Evolutionary conservation across 2,329 filamentous ascomycete genomes (phyloP), one percentile per base, ranked within the genome.

Genomic region (Alternaria sp.): DNA sequence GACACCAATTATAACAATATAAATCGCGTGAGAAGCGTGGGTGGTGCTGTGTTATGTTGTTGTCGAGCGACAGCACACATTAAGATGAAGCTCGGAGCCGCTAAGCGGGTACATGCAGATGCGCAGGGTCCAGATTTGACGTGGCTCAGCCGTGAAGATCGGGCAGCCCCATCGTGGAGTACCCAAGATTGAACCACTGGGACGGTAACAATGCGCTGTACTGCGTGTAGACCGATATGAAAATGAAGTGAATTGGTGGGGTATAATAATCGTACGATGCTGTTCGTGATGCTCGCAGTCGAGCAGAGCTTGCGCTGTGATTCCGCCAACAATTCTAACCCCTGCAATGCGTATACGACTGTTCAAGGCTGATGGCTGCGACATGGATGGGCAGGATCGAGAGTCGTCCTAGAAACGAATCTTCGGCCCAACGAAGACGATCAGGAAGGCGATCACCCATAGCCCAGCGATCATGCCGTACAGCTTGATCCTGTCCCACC

Each of bases 391-490:
- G 23, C 12, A 36, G 17, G 28, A 28, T 19, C 19, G 15, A 51
- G 15, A 15, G 17, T 50, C 23, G 45, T 65, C 56, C 40, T 62
- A 97, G 75, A 97, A 96, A 73, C 95, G 86, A 77, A 97, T 81
- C 83, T 97, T 98, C 0, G 95, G 95, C 76, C 93, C 83, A 54
- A 95, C 86, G 83, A 95, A 95, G 12, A 97, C 94, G 67, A 97
- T 80, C 77, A 96, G 72, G 36, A 97, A 83, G 17, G 93, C 87
- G 25, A 88, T 81, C n/a, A 96, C 72, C 90, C 93, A 95, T 66
- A 97, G 79, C 28, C 88, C 93, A 72, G 90, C 91, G 52, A 97
- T 93, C 86, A 92, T 91, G 43, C 85, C 90, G 83, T 96, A 97
- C 64, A 97, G 84, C 81, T 95, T 85, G 83, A 97, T 87, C 56